Conservation (phyloP, 2,329 filamentous ascomycete species). For the Endoconidiophora polonica region DNA sequence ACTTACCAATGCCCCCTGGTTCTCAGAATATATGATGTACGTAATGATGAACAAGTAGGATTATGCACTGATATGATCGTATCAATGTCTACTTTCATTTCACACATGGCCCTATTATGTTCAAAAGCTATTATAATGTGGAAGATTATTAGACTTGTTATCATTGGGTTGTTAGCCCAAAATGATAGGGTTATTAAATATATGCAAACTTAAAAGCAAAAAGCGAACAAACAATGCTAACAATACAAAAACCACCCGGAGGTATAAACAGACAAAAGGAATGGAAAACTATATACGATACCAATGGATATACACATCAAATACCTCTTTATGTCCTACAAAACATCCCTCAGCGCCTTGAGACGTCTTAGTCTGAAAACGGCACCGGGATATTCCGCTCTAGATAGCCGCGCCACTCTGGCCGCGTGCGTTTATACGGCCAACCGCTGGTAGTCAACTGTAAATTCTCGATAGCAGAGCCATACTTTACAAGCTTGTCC, state of each 20-base stretch:
- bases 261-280: not conserved
- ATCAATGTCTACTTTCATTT: no score
- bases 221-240: not conserved
- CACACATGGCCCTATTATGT: no score
- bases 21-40: no score
- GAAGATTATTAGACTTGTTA: no score
- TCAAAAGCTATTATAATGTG: no score
- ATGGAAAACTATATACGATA: slow-evolving; percentile 4
- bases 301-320: not conserved
- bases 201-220: not conserved
- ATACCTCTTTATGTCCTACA: slow-evolving; percentile 1
- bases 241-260: not conserved
- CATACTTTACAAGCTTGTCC: slow-evolving; percentile 39
- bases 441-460: slow-evolving; percentile 25
- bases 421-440: slow-evolving; percentile 30
- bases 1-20: no score
- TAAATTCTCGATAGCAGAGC: slow-evolving; percentile 45
- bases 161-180: no score
- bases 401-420: slow-evolving; percentile 36
- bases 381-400: slow-evolving; percentile 27
- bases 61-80: no score
- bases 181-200: not conserved
- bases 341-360: not conserved
- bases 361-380: slow-evolving; percentile 14
- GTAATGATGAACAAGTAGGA: no score